A percentile compares a stretch with the other conserved stretches of the same genome.
These are phyloP conservation scores for Cephalotrichum gorgonifer DNA, from an alignment of 2,329 filamentous ascomycete genomes.

Conservation along the genomic window DNA sequence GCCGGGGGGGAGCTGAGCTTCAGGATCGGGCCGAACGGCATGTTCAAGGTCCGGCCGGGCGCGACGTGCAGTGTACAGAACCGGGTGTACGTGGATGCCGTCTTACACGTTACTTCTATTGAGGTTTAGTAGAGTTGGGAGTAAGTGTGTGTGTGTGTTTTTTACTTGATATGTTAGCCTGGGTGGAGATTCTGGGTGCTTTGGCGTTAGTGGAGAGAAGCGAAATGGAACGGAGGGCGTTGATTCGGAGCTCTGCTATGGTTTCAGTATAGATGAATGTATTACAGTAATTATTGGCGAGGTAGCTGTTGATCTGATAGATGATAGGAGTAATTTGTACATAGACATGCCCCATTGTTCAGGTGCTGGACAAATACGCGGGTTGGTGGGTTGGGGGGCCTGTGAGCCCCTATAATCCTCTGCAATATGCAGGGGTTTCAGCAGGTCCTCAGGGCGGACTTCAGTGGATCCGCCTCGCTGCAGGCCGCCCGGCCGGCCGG, in stretches of 20 bases:
- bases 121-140: background rate
- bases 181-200: no score
- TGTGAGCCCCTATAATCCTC: no score
- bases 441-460: no score
- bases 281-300: background rate
- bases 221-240: background rate
- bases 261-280: background rate
- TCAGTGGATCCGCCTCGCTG: no score
- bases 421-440: no score
- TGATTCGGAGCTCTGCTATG: background rate
- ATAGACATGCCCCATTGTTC: no score
- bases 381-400: no score
- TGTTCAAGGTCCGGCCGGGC: constrained; percentile 30
- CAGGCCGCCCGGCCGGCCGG: no score
- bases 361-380: no score
- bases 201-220: background rate
- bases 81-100: constrained; percentile 30
- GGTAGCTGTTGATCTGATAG: no score
- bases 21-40: constrained; percentile 29
- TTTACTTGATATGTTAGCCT: background rate
- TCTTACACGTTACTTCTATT: constrained; percentile 29
- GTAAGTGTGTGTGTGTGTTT: background rate
- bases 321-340: no score
- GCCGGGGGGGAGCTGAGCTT: constrained; percentile 27
- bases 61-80: constrained; percentile 28